These are phyloP conservation scores for Curvularia spicifera DNA, from an alignment of 2,329 filamentous ascomycete species.

Conservation along the genomic window DNA sequence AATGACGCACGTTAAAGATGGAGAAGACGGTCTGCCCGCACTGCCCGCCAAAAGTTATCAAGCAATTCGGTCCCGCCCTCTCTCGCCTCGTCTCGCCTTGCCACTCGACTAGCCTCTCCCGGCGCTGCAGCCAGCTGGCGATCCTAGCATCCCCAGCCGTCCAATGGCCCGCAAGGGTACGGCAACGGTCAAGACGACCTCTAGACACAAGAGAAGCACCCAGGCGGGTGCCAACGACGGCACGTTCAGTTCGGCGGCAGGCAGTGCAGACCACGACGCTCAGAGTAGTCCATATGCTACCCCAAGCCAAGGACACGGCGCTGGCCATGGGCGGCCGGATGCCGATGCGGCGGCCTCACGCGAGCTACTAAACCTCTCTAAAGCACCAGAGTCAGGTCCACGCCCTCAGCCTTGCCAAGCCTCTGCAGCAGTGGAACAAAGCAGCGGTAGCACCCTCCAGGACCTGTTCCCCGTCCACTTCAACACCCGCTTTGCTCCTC, in stretches of 20 bases:
- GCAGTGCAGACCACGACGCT: not conserved
- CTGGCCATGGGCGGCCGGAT: conserved; percentile 16
- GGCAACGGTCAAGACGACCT: conserved; percentile 32
- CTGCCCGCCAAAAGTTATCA: conserved; percentile 29
- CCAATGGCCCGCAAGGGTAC: conserved; percentile 33
- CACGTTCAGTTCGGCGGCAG: conserved; percentile 1
- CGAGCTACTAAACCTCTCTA: conserved; percentile 30
- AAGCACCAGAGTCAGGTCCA: conserved; percentile 5
- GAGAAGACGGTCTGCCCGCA: conserved; percentile 17
- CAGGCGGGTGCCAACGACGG: conserved; percentile 21
- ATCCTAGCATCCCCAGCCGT: conserved; percentile 19
- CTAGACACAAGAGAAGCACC: conserved; percentile 24
- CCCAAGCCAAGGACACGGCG: not conserved
- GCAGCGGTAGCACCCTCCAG: conserved; percentile 10
- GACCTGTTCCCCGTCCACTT: conserved; percentile 10
- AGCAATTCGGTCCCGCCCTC: conserved; percentile 33
- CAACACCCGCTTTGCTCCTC: not conserved
- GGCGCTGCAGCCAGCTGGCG: conserved; percentile 26
- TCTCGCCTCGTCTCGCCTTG: conserved; percentile 34
- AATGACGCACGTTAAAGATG: conserved; percentile 19
- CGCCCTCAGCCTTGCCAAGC: conserved; percentile 30
- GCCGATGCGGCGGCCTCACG: conserved; percentile 19
- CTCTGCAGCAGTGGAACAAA: conserved; percentile 18
- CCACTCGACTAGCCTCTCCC: conserved; percentile 21
- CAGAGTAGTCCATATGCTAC: not conserved